Evolutionary conservation across 164 flowering plant genomes (phyloP).

Genomic region (Euptelea pleiosperma): DNA sequence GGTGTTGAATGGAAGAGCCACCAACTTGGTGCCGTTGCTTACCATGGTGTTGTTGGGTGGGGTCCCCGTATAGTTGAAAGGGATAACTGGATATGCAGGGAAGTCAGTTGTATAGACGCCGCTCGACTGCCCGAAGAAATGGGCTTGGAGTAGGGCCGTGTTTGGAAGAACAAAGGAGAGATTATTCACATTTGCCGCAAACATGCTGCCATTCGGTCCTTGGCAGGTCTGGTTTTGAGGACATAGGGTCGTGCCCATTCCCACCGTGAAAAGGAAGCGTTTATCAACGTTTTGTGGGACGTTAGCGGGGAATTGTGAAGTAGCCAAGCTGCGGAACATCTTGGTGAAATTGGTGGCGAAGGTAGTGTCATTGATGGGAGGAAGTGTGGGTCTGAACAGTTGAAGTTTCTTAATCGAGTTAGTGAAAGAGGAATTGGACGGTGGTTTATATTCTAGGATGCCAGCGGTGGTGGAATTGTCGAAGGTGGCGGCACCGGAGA

Average conservation of each 20-base stretch:
- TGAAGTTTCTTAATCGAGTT: constrained; percentile 21
- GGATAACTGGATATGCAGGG: constrained; percentile 1
- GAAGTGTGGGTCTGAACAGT: constrained; percentile 31
- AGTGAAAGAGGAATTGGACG: background rate
- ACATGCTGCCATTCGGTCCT: constrained; percentile 38
- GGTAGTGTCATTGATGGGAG: constrained; percentile 35
- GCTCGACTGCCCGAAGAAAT: constrained; percentile 10
- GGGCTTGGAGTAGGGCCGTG: constrained; percentile 26
- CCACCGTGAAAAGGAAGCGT: constrained; percentile 33
- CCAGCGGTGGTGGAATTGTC: constrained; percentile 25
- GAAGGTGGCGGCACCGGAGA: constrained; percentile 31
- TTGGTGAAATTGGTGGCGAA: constrained; percentile 23
- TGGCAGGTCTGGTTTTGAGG: constrained; percentile 32
- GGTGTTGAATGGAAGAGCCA: constrained; percentile 17
- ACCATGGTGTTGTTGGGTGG: constrained; percentile 22
- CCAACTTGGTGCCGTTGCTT: constrained; percentile 14
- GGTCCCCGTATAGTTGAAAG: constrained; percentile 17
- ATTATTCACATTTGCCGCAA: constrained; percentile 40
- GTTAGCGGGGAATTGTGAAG: constrained; percentile 30
- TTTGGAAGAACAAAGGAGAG: constrained; percentile 30
- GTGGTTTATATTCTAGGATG: constrained; percentile 21
- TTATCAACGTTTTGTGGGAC: constrained; percentile 33
- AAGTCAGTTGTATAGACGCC: constrained; percentile 7
- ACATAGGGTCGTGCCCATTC: constrained; percentile 37
- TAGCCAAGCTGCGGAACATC: constrained; percentile 31